Conservation (phyloP, 305 asterid species). For the Fraxinus paxiana region DNA sequence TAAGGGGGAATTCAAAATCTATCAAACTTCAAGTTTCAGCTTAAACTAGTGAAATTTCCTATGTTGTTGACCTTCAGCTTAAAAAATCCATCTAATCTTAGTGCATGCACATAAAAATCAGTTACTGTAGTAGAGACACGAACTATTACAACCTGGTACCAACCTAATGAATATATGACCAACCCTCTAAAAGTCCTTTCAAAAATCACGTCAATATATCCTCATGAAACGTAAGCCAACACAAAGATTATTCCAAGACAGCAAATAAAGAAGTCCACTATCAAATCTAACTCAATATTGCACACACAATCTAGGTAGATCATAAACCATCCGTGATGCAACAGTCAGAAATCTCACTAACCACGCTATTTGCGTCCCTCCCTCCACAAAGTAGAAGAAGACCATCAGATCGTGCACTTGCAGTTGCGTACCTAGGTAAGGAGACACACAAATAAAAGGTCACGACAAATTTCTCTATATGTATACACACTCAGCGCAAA, state of each 20-base stretch:
- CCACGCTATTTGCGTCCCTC: constrained; percentile 97
- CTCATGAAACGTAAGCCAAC: constrained; percentile 4
- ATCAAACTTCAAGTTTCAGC: constrained; percentile 5
- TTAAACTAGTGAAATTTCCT: neutral
- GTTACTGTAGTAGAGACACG: neutral
- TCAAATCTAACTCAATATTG: neutral
- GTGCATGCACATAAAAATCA: neutral
- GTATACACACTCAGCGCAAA: neutral
- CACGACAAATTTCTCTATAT: neutral
- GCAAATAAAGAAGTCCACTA: neutral
- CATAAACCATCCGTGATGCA: neutral
- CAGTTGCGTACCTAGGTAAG: constrained; percentile 86
- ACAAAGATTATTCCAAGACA: constrained; percentile 2
- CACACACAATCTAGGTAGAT: neutral
- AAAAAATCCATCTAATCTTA: neutral
- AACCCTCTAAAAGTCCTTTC: constrained; percentile 1
- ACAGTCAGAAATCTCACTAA: constrained; percentile 36
- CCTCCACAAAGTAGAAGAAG: constrained; percentile 99
- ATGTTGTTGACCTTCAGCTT: constrained; percentile 11
- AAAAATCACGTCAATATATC: neutral
- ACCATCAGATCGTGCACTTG: constrained; percentile 99
- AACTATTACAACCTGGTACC: neutral
- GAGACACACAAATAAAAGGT: constrained; percentile 8
- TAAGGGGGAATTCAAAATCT: neutral
- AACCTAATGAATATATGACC: neutral